Evolutionary conservation across 108 stramenopile species (phyloP), one percentile per base, ranked within the genome.

Genomic region (Skeletonema potamos): DNA sequence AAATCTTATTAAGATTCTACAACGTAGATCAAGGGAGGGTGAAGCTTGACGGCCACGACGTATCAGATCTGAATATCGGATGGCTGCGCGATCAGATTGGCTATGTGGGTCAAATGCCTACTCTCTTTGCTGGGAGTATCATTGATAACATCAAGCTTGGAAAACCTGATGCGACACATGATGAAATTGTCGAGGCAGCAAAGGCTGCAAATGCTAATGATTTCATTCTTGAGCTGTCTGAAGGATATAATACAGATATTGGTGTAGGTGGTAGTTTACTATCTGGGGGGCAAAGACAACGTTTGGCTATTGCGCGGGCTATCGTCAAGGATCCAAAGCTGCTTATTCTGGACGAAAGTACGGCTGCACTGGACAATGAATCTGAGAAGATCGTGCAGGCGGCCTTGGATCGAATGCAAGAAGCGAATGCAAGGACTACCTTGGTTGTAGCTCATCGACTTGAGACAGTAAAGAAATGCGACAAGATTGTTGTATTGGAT

Each of bases 211-310:
- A 75, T 57, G 80, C 76, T 20, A 73, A 83, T 54, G 82, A 86
- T 56, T 91, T 91, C 62, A 84, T 89, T 66, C 70, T 57, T 41
- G 12, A 24, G 11, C 69, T 89, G 11, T 54, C 77, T 4, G 56
- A 82, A 22, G 84, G 76, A 20, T 80, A 74, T 54, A 30, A 75
- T 6, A 85, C 85, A 6, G 39, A 62, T 20, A 78, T 93, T 59
- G 88, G 89, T 8, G 87, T 84, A 41, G 73, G 85, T 3, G 86
- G 88, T 0, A 89, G 84, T 18, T 71, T 76, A 56, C 80, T 98
- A 1, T 81, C 77, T 39, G 97, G 97, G 9, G 98, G 98, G 2
- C 97, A 99, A 81, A 82, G 93, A 24, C 96, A 96, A 39, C 76
- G 98, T 43, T 82, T 99, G 30, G 95, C 92, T 22, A 81, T 97